Percentiles rank a stretch among this genome's conserved stretches.
phyloP scores from a whole-genome alignment of 192 early-diverging fungal genomes.

The Mortierella alpina region DNA sequence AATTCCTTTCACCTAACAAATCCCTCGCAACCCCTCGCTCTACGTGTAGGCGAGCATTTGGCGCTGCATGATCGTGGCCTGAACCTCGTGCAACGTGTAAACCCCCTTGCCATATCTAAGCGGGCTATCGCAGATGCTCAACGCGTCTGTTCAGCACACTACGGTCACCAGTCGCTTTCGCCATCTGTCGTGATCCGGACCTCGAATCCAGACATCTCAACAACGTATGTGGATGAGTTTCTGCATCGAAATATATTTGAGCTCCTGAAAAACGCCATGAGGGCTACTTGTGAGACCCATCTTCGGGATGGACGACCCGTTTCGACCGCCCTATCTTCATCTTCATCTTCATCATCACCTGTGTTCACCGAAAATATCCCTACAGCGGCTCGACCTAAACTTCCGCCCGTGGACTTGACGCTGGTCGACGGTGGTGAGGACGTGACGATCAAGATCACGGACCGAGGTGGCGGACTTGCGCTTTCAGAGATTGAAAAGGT shows the following conservation, averaged over 20 bases:
- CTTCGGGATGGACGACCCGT: constrained; percentile 5
- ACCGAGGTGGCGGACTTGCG: constrained; percentile 73
- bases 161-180: constrained; percentile 50
- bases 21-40: background rate
- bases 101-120: constrained; percentile 63
- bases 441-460: constrained; percentile 71
- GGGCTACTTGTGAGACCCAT: constrained; percentile 64
- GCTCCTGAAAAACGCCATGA: constrained; percentile 69
- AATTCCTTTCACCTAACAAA: background rate
- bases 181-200: constrained; percentile 61
- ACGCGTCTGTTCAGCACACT: constrained; percentile 57
- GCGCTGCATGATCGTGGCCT: constrained; percentile 64
- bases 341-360: background rate
- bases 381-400: constrained; percentile 2
- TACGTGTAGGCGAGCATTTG: constrained; percentile 60
- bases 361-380: background rate
- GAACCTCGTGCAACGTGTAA: constrained; percentile 68
- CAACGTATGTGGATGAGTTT: constrained; percentile 68
- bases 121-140: constrained; percentile 62
- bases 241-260: constrained; percentile 69
- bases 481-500: constrained; percentile 64
- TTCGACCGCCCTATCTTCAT: constrained; percentile 7
- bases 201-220: constrained; percentile 57
- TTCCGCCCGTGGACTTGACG: constrained; percentile 65
- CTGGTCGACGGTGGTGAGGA: constrained; percentile 72